Evolutionary conservation across 768 basidiomycete species (phyloP), one percentile per base, ranked within the genome.

Genomic region (Cubamyces sp.): DNA sequence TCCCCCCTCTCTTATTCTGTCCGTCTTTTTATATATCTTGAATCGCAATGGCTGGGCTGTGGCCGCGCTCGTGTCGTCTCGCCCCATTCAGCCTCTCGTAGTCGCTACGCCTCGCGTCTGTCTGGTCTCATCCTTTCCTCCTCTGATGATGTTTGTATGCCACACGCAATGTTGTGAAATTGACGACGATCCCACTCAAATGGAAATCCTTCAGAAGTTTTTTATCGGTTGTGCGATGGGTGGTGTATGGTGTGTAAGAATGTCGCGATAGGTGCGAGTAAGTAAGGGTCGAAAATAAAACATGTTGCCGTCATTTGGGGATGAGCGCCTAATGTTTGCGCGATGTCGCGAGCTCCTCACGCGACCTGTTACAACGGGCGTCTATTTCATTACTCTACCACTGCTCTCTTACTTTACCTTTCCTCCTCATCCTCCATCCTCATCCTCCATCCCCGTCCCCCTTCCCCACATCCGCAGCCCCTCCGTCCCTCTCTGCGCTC

Each of bases 1-100:
- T 30, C 50, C 42, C 54, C 60, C 46, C 28, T 65, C 55, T 59
- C 23, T 52, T 9, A 19, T 46, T 69, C 57, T 69, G 55, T 60
- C 62, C 63, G 64, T 18, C 37, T 66, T 62, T 69, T 70, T 79
- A 75, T 79, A 76, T 78, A 77, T 82, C 76, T 81, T 81, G 79
- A 78, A 78, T 78, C 74, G 71, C 76, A 64, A 66, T 60, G 69
- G 64, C 62, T 57, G 37, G 57, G 51, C 59, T 66, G 61, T 60
- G 59, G 56, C 46, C 52, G 61, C 52, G 58, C 64, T 62, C 55
- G 64, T 50, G 18, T 56, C 45, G 34, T 49, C 61, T 55, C 60
- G 55, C 45, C 52, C 51, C 49, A 18, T 53, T 21, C 45, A 14
- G 12, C 12, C 21, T 46, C 45, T 25, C 45, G 12, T 26, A 16